A percentile compares a stretch with the other conserved stretches of the same genome.
phyloP scores from a whole-genome alignment of 2,329 filamentous ascomycete species.

The Pyricularia sp. region DNA sequence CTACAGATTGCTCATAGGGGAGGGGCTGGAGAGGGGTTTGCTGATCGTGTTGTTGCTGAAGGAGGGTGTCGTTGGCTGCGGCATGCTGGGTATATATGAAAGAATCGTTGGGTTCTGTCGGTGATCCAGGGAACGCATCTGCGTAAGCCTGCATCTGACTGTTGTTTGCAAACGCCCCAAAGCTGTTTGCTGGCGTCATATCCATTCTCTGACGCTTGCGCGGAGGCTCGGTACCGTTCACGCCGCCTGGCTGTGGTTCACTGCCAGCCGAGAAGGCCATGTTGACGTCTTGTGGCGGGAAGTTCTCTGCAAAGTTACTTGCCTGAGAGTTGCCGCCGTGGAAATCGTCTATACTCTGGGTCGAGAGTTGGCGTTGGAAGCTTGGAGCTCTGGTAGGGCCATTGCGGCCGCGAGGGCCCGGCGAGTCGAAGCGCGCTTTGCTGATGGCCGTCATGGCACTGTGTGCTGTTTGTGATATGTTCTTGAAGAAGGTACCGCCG shows the following conservation, averaged over 20 bases:
- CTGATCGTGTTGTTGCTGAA: conserved; percentile 32
- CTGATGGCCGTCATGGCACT: conserved; percentile 93
- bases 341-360: conserved; percentile 55
- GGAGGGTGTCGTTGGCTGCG: conserved; percentile 13
- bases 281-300: conserved; percentile 67
- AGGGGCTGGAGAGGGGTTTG: conserved; percentile 56
- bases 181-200: conserved; percentile 47
- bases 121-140: conserved; percentile 52
- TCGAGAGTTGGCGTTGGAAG: conserved; percentile 62
- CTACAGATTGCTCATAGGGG: conserved; percentile 47
- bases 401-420: conserved; percentile 30
- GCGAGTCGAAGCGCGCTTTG: conserved; percentile 90
- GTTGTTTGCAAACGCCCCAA: conserved; percentile 25
- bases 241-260: conserved; percentile 28
- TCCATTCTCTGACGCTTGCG: conserved; percentile 63
- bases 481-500: conserved; percentile 88
- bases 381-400: conserved; percentile 58
- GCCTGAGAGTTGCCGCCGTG: conserved; percentile 66
- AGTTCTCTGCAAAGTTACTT: conserved; percentile 82
- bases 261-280: conserved; percentile 50
- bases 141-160: conserved; percentile 38
- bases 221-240: conserved; percentile 63
- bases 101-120: conserved; percentile 72
- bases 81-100: conserved; percentile 56
- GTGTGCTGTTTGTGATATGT: conserved; percentile 87